Conservation (phyloP, 1,284 basidiomycete genomes). For the Meira nashicola region DNA sequence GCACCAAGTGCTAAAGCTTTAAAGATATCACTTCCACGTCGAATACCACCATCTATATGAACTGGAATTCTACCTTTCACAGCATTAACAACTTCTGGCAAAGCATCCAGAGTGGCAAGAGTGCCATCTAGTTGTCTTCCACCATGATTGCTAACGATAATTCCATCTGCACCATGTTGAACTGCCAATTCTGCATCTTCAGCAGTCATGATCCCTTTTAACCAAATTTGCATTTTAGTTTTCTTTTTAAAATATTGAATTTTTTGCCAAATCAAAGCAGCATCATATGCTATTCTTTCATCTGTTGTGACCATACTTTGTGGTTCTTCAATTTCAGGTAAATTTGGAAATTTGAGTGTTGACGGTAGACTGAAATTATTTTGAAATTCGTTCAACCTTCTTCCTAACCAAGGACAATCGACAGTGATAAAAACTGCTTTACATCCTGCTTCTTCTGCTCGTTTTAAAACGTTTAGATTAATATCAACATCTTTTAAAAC, state of each 20-base stretch:
- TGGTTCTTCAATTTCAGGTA: conserved; percentile 11
- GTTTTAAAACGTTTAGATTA: conserved; percentile 41
- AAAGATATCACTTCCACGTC: conserved; percentile 36
- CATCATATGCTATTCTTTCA: conserved; percentile 5
- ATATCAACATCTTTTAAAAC: conserved; percentile 56
- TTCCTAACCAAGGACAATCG: conserved; percentile 33
- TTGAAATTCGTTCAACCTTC: conserved; percentile 30
- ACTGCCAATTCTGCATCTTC: conserved; percentile 35
- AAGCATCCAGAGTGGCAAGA: conserved; percentile 27
- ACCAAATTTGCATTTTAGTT: conserved; percentile 37
- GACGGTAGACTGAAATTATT: conserved; percentile 23
- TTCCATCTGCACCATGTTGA: conserved; percentile 37
- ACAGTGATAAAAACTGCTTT: conserved; percentile 60
- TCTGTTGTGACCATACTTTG: conserved; percentile 2
- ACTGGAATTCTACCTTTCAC: conserved; percentile 36
- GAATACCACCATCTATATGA: conserved; percentile 45
- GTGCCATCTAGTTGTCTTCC: conserved; percentile 45
- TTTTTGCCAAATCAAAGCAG: conserved; percentile 21
- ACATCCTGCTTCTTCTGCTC: conserved; percentile 65
- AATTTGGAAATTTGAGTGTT: conserved; percentile 15
- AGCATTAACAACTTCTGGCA: conserved; percentile 30
- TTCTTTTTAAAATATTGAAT: conserved; percentile 18
- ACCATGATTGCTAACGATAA: conserved; percentile 45
- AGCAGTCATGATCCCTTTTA: conserved; percentile 40
- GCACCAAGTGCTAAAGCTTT: conserved; percentile 46